Base-by-base conservation (phyloP, 805 yeast species). In the Metschnikowia corniflorae region DNA sequence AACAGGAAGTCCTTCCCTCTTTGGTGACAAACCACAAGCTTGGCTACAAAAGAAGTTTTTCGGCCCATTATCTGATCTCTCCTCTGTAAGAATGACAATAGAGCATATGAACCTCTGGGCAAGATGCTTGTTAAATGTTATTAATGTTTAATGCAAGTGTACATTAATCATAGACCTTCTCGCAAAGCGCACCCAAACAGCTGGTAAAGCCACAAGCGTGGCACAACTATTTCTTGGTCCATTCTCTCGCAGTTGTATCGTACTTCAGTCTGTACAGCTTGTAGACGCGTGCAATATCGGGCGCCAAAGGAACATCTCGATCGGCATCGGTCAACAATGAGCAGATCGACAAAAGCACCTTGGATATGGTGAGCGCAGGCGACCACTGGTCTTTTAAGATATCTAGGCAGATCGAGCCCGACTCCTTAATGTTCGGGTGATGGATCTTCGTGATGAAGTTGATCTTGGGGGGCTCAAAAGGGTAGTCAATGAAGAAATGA, bases 311-410 rank as follows among this genome's bases (percentile, higher is more conserved):
- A 73, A 93, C 98, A 62, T 93, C 98, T 25, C 97, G 97, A 59
- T 91, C 93, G 35, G 98, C 97, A 64, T 93, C 97, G 20, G 97
- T 91, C 58, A 93, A 77, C 63, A 93, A 71, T 12, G 97, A 91
- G 62, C 97, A 89, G 57, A 93, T 91, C 22, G 97, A 88, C 52
- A 93, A 75, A 50, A 93, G 75, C 40, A 93, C 96, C 70, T 93
- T 93, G 15, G 97, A 87, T 51, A 93, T 86, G 34, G 97, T 93
- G 59, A 93, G 75, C 24, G 97, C 97, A 17, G 98, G 98, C 17
- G 97, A 89, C 98, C 98, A 93, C 64, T 91, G 95, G 60, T 93
- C 97, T 65, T 91, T 89, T 62, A 93, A 77, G 60, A 93, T 91
- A 67, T 93, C 98, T 50, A 91, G 75, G 75, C 98, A 91, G 57